A percentile compares a stretch with the other conserved stretches of the same genome.
These are phyloP conservation scores for Quercus gilva DNA, from an alignment of 306 rosid species.

Conservation along the genomic window DNA sequence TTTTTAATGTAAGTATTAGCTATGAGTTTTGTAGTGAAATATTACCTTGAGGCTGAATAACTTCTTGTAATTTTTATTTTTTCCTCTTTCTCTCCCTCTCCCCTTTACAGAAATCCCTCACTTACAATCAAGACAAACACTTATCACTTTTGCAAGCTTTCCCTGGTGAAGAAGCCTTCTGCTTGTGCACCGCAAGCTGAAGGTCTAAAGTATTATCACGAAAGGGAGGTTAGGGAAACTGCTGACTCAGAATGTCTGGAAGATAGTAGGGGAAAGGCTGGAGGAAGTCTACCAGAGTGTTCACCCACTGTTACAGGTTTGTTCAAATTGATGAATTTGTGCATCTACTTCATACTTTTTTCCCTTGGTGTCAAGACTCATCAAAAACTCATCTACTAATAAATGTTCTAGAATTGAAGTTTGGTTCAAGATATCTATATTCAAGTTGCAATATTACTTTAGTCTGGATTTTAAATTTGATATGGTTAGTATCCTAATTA, in stretches of 20 bases:
- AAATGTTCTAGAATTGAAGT: not conserved
- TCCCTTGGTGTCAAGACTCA: not conserved
- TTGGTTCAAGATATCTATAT: not conserved
- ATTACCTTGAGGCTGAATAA: not conserved
- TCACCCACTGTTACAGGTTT: slow-evolving; percentile 49
- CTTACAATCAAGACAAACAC: slow-evolving; percentile 69
- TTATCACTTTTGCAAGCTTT: slow-evolving; percentile 94
- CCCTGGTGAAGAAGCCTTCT: slow-evolving; percentile 52
- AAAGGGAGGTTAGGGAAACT: slow-evolving; percentile 27
- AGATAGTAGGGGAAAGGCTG: slow-evolving; percentile 20
- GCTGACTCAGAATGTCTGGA: slow-evolving; percentile 25
- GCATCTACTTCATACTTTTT: not conserved
- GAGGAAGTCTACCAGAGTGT: slow-evolving; percentile 26
- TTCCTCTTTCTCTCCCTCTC: not conserved
- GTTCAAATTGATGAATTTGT: slow-evolving; percentile 17
- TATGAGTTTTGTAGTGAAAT: not conserved
- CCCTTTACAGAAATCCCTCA: slow-evolving; percentile 51
- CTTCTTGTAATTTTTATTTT: not conserved
- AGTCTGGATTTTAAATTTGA: not conserved
- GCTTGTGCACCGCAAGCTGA: slow-evolving; percentile 28
- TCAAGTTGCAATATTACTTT: not conserved
- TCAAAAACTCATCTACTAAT: too few relatives aligned
- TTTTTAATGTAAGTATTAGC: not conserved
- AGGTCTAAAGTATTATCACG: slow-evolving; percentile 9
- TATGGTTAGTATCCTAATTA: too few relatives aligned